Evolutionary conservation across 805 yeast species (phyloP).

Genomic region (Yarrowia sp.): DNA sequence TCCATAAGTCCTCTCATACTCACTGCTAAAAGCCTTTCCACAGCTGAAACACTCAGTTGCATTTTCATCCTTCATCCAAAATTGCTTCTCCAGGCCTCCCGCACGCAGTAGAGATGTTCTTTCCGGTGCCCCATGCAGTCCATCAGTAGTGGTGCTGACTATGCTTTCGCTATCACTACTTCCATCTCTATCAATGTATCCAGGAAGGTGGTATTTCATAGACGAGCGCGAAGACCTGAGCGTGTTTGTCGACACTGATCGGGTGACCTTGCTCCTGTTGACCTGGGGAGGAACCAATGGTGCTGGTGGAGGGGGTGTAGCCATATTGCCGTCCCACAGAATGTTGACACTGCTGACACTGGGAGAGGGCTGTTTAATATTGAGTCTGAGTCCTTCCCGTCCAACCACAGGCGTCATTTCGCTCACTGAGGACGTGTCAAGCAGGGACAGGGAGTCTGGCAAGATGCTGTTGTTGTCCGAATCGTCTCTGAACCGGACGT

Average conservation of each 20-base stretch:
- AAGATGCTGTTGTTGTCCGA: constrained; percentile 12
- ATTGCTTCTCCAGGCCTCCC: constrained; percentile 58
- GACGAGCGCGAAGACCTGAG: constrained; percentile 15
- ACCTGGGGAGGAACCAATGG: constrained; percentile 3
- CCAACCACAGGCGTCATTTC: constrained; percentile 20
- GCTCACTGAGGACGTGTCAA: constrained; percentile 15
- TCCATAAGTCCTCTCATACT: neutral
- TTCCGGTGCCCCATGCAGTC: constrained; percentile 26
- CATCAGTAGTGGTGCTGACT: constrained; percentile 28
- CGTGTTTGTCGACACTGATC: constrained; percentile 13
- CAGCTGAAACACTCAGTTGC: constrained; percentile 86
- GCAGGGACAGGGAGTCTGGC: constrained; percentile 10
- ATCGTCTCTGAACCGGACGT: neutral
- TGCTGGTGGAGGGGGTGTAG: constrained; percentile 3
- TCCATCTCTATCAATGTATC: constrained; percentile 29
- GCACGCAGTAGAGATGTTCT: constrained; percentile 27
- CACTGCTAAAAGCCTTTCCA: constrained; percentile 57
- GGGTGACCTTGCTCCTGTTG: constrained; percentile 3
- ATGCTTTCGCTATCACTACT: constrained; percentile 34
- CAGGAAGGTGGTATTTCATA: constrained; percentile 18
- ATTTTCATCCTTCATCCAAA: constrained; percentile 95
- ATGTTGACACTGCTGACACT: constrained; percentile 16
- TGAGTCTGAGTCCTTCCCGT: neutral
- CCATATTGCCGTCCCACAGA: constrained; percentile 19
- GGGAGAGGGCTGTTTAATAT: constrained; percentile 6